Conservation (phyloP, 2,329 filamentous ascomycete species). For the Pseudogymnoascus sp. region DNA sequence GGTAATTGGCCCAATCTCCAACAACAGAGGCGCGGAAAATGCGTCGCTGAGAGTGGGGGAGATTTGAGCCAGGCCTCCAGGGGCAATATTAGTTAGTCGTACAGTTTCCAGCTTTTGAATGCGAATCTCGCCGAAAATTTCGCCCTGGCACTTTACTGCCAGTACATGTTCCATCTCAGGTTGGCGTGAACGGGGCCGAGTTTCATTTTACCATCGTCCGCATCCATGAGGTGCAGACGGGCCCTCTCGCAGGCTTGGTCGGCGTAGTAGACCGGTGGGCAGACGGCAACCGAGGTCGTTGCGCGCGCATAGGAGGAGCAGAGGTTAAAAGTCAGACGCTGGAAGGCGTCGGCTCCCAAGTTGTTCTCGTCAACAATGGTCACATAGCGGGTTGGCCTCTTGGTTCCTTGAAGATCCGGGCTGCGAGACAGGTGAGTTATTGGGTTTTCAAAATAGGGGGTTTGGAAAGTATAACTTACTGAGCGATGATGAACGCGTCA, state of each 20-base stretch:
- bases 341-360: constrained; percentile 58
- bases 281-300: constrained; percentile 76
- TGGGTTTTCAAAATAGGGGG: constrained; percentile 64
- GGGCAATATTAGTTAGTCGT: not conserved
- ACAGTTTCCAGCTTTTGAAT: not conserved
- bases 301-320: constrained; percentile 90
- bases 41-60: not conserved
- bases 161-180: constrained; percentile 10
- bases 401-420: constrained; percentile 84
- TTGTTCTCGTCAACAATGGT: constrained; percentile 75
- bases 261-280: constrained; percentile 90
- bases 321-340: constrained; percentile 87
- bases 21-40: not conserved
- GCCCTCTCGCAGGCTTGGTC: constrained; percentile 80
- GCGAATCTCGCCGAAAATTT: not conserved
- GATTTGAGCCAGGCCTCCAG: not conserved
- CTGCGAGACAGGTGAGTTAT: constrained; percentile 44
- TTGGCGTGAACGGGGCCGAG: not conserved
- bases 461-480: constrained; percentile 72
- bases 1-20: not conserved
- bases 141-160: not conserved
- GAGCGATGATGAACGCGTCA: constrained; percentile 70
- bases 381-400: constrained; percentile 85
- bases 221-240: constrained; percentile 47
- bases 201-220: not conserved